Base-by-base conservation (phyloP, 345 rosid genomes). In the Viola odorata region DNA sequence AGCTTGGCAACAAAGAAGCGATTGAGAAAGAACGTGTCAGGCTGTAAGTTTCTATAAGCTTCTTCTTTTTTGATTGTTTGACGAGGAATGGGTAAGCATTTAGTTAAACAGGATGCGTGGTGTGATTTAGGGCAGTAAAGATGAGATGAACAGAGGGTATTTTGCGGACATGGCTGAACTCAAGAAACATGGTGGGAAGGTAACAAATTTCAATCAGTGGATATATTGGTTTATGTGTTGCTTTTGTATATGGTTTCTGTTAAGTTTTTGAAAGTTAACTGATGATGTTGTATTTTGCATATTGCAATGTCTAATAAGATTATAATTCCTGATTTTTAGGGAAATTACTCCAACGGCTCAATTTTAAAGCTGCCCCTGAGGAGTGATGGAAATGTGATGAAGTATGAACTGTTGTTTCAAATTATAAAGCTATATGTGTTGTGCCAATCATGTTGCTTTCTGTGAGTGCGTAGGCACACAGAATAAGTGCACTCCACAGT, bases 101-200 rank as follows among this genome's bases (percentile, higher is more conserved):
- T 72, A 59, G 44, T 66, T 74, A 54, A 57, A 32, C 66, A 68
- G 17, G 51, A 54, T 51, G 41, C 56, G 41, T 14, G n/a, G n/a
- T n/a, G 74, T 77, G 69, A 70, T 78, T 68, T 89, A 83, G 90
- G 81, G 83, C 97, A 94, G 99, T 88, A 64, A 73, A 14, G 99
- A 90, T 85, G 99, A 94, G 88, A 84, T 90, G 97, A 94, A 68
- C 71, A 72, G 97, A 40, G 97, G 96, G 42, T 90, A 90, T 51
- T 90, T 90, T 41, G 91, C 87, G 3, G 99, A 90, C 57, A 76
- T 90, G 69, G 53, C 72, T 1, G 97, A 90, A 69, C 76, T 86
- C 7, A 72, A 73, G 77, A 67, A 86, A 65, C 95, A 94, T 66
- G 99, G 96, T 53, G 97, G 99, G 68, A 90, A 94, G 99, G 99